Evolutionary conservation across 495 filamentous ascomycete species (phyloP).

Genomic region (Talaromyces borbonicus): DNA sequence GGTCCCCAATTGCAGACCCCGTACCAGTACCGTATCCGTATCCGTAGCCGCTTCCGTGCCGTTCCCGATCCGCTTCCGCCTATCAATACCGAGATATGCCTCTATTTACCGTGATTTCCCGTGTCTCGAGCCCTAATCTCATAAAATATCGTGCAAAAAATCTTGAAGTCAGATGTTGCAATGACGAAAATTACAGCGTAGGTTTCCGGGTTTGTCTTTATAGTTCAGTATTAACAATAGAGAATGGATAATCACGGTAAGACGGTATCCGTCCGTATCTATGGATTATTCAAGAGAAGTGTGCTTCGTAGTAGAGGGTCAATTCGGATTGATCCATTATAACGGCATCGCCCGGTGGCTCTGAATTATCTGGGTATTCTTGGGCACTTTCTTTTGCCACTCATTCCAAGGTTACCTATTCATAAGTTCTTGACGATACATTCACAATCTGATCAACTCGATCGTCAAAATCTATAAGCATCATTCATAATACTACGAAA

Average conservation of each 20-base stretch:
- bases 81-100: no score
- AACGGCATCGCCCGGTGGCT: background rate
- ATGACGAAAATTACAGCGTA: background rate
- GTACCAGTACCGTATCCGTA: slow-evolving; percentile 12
- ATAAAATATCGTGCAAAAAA: background rate
- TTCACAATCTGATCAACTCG: no score
- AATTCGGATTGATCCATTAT: background rate
- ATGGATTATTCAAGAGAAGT: background rate
- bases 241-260: background rate
- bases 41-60: slow-evolving; percentile 13
- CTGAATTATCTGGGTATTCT: background rate
- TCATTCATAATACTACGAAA: background rate
- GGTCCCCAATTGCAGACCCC: background rate
- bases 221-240: no score
- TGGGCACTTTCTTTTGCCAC: no score
- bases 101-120: slow-evolving; percentile 2
- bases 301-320: background rate
- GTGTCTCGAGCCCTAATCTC: background rate
- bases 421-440: no score
- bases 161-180: background rate
- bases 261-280: background rate
- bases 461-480: no score
- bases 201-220: background rate
- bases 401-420: no score
- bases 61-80: no score